These are phyloP conservation scores for Ascochyta clinopodiicola DNA, from an alignment of 2,329 filamentous ascomycete species.

Conservation along the genomic window DNA sequence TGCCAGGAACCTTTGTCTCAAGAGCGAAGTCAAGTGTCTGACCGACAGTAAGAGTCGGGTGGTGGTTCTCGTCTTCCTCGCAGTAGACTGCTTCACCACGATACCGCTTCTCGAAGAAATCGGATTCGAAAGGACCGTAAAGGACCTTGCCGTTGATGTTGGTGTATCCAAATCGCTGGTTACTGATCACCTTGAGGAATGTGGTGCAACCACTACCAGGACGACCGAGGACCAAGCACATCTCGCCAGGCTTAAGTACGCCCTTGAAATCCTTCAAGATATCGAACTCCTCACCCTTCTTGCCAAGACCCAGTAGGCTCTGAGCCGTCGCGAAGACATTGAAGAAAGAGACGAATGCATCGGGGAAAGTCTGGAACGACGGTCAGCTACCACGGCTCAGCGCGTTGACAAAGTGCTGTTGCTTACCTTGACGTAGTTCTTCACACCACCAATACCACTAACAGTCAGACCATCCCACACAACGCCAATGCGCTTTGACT, in stretches of 20 bases:
- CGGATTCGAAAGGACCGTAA: slow-evolving; percentile 75
- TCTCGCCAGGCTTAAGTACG: slow-evolving; percentile 72
- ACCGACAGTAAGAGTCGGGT: slow-evolving; percentile 83
- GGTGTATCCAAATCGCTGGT: slow-evolving; percentile 66
- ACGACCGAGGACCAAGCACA: slow-evolving; percentile 82
- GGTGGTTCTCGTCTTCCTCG: slow-evolving; percentile 84
- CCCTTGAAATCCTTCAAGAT: slow-evolving; percentile 75
- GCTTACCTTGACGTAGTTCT: slow-evolving; percentile 66
- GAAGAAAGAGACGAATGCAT: slow-evolving; percentile 78
- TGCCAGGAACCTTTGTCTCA: slow-evolving; percentile 83
- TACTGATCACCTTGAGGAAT: slow-evolving; percentile 61
- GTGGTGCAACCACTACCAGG: slow-evolving; percentile 69
- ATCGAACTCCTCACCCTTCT: slow-evolving; percentile 73
- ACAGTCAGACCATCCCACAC: slow-evolving; percentile 81
- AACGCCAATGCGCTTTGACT: slow-evolving; percentile 73
- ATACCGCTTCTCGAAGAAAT: slow-evolving; percentile 74
- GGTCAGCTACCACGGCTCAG: slow-evolving; percentile 18
- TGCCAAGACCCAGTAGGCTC: slow-evolving; percentile 68
- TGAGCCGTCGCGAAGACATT: slow-evolving; percentile 72
- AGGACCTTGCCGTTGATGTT: slow-evolving; percentile 72
- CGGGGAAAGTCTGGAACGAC: slow-evolving; percentile 69
- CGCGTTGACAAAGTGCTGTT: slow-evolving; percentile 20
- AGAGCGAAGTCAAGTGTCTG: slow-evolving; percentile 87
- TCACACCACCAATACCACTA: slow-evolving; percentile 74
- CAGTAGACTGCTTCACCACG: slow-evolving; percentile 86